Conservation (phyloP, 2,329 filamentous ascomycete genomes). For the Cadophora sp. region DNA sequence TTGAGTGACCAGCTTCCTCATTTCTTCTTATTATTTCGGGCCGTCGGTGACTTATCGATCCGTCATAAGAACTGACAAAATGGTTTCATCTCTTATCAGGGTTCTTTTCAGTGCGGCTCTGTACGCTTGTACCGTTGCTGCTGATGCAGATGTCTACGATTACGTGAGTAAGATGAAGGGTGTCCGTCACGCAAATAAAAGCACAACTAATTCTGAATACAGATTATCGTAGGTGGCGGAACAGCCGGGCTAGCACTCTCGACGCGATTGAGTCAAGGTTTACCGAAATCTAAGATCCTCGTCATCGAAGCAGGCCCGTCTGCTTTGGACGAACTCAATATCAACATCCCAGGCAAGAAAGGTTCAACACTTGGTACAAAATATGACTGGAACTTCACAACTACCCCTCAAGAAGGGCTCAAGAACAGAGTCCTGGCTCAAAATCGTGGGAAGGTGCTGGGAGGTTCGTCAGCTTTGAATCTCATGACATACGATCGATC, state of each 20-base stretch:
- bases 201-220: not conserved
- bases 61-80: not conserved
- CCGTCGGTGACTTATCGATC: too few species aligned
- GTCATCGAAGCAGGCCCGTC: constrained; percentile 40
- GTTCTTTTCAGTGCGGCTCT: not conserved
- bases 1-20: not conserved
- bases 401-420: constrained; percentile 47
- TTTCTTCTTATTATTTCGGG: too few species aligned
- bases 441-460: constrained; percentile 46
- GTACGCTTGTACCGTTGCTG: not conserved
- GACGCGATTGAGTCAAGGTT: constrained; percentile 49
- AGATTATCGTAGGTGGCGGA: constrained; percentile 53
- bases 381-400: constrained; percentile 52
- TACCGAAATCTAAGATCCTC: constrained; percentile 46
- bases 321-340: constrained; percentile 45
- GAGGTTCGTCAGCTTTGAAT: constrained; percentile 48
- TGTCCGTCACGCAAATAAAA: not conserved
- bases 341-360: constrained; percentile 49
- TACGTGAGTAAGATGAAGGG: constrained; percentile 3
- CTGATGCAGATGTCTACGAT: not conserved
- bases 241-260: constrained; percentile 53
- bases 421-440: constrained; percentile 29
- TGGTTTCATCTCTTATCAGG: not conserved
- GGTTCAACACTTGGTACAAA: constrained; percentile 46
- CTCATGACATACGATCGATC: constrained; percentile 39